These are phyloP conservation scores for Exophiala lecanii-corni DNA, from an alignment of 2,329 filamentous ascomycete species.

Conservation along the genomic window DNA sequence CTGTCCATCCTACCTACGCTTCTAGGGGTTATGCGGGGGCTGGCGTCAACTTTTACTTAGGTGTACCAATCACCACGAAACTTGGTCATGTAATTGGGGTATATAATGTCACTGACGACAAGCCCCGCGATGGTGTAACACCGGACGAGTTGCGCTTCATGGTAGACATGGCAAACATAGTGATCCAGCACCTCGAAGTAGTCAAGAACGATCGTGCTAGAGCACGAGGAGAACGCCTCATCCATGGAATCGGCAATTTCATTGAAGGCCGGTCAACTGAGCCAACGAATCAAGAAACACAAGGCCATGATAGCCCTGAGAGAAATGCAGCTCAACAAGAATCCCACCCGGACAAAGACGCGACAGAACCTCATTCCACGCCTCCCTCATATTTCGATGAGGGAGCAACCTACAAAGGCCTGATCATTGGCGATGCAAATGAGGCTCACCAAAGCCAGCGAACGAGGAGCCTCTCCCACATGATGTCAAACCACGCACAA, in stretches of 20 bases:
- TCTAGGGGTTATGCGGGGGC: conserved; percentile 34
- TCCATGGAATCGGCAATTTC: conserved; percentile 51
- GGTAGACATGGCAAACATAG: conserved; percentile 51
- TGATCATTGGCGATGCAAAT: conserved; percentile 2
- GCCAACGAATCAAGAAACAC: too few relatives aligned
- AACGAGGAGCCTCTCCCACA: neutral
- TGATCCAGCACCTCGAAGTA: conserved; percentile 60
- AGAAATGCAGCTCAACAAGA: too few relatives aligned
- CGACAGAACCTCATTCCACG: neutral
- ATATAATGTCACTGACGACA: conserved; percentile 56
- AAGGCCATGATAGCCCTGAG: too few relatives aligned
- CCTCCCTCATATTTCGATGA: too few relatives aligned
- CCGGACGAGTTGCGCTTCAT: conserved; percentile 50
- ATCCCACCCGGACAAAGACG: neutral
- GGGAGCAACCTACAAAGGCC: neutral
- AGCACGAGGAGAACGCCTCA: conserved; percentile 51
- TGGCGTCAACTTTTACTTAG: conserved; percentile 49
- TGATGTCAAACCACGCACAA: neutral
- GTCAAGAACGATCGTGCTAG: conserved; percentile 50
- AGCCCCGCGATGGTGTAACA: conserved; percentile 49
- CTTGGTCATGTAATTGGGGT: conserved; percentile 56
- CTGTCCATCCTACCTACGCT: conserved; percentile 36
- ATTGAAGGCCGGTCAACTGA: conserved; percentile 40
- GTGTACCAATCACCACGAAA: conserved; percentile 57
- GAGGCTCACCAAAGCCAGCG: neutral